A percentile compares a stretch with the other conserved stretches of the same genome.
These are phyloP conservation scores for Trichoderma brevicompactum DNA, from an alignment of 2,329 filamentous ascomycete genomes.

Conservation along the genomic window DNA sequence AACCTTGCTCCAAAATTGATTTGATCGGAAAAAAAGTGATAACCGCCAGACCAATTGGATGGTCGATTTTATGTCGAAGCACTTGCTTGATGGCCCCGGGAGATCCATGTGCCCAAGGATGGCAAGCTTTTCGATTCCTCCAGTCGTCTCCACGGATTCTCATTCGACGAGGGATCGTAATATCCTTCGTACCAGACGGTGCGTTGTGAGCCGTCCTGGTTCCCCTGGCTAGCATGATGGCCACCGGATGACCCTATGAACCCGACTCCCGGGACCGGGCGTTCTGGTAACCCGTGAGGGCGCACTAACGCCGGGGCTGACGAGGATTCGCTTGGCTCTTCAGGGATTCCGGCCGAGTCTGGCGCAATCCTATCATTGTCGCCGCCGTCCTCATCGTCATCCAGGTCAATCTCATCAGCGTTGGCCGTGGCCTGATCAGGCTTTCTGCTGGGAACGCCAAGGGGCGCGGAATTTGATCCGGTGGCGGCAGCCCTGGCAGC, in stretches of 20 bases:
- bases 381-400: constrained; percentile 40
- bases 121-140: constrained; percentile 54
- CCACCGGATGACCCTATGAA: constrained; percentile 24
- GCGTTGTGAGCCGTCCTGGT: constrained; percentile 31
- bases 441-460: constrained; percentile 34
- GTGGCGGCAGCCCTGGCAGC: constrained; percentile 39
- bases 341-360: not conserved
- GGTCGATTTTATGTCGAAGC: not conserved
- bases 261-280: constrained; percentile 35
- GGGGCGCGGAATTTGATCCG: constrained; percentile 46
- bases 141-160: constrained; percentile 71
- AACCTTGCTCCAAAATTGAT: not conserved
- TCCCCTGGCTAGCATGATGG: constrained; percentile 10
- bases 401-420: constrained; percentile 52
- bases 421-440: constrained; percentile 38
- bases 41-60: not conserved
- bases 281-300: constrained; percentile 41
- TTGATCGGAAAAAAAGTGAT: no score
- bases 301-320: constrained; percentile 39
- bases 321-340: not conserved
- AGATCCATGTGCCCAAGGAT: constrained; percentile 52
- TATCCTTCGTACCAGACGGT: constrained; percentile 66
- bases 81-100: constrained; percentile 23
- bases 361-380: not conserved
- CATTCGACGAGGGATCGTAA: constrained; percentile 70